These are phyloP conservation scores for Diplosphaera chodatii DNA, from an alignment of 139 green algal genomes.

Conservation along the genomic window DNA sequence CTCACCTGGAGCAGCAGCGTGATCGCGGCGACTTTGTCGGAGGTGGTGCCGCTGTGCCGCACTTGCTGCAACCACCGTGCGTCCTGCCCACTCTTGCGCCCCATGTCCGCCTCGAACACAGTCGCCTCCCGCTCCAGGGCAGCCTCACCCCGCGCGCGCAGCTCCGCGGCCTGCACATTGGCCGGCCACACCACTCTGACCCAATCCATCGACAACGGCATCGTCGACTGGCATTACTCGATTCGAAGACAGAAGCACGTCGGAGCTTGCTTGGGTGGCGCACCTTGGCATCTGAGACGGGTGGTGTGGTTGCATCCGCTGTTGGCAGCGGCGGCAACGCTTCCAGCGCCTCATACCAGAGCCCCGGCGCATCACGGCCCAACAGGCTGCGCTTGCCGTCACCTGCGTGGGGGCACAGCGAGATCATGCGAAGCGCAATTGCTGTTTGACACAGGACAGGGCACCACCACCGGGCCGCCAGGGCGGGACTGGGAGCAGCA, in stretches of 20 bases:
- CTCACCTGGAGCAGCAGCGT: conserved; percentile 73
- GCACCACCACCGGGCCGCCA: too few relatives aligned
- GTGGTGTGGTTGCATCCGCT: neutral
- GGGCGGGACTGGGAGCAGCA: too few relatives aligned
- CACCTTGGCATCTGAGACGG: conserved; percentile 13
- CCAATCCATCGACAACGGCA: too few relatives aligned
- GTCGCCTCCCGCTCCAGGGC: conserved; percentile 44
- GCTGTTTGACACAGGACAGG: too few relatives aligned
- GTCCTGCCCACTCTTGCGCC: conserved; percentile 33
- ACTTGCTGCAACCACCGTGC: conserved; percentile 73
- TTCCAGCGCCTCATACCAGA: conserved; percentile 58
- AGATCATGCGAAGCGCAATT: too few relatives aligned
- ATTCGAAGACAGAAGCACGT: conserved; percentile 1
- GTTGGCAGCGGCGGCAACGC: conserved; percentile 26
- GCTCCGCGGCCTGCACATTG: conserved; percentile 27
- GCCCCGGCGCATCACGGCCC: conserved; percentile 36
- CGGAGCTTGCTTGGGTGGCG: too few relatives aligned
- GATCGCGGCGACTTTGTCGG: conserved; percentile 78
- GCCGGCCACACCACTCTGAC: too few relatives aligned
- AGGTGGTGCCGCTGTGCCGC: conserved; percentile 52
- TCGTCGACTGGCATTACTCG: conserved; percentile 11
- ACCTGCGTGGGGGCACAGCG: too few relatives aligned
- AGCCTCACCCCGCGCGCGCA: conserved; percentile 21
- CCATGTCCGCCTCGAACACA: conserved; percentile 52
- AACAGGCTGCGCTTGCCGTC: conserved; percentile 42